Base-by-base conservation (phyloP, 2,329 filamentous ascomycete species). In the Fusarium sp. region DNA sequence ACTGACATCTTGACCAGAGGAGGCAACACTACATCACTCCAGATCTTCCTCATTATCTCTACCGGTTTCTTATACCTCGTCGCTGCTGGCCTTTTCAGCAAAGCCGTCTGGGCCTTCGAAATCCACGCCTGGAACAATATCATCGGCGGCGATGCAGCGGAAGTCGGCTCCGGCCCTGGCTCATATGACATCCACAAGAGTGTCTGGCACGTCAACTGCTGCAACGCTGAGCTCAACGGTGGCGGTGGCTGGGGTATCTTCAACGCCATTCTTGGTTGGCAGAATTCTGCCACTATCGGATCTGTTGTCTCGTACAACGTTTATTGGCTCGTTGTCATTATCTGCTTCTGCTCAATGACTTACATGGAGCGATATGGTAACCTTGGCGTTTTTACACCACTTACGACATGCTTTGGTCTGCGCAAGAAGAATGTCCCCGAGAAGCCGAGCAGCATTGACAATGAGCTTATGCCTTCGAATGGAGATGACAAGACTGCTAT, bases 91-190 rank as follows among this genome's bases (percentile, higher is more conserved):
- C 41, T 58, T 8, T 58, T 58, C 14, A 58, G 55, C n/a, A 58
- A 58, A 26, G 55, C 55, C 14, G 55, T 58, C 5, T 58, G 55
- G 55, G 31, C 41, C 4, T 58, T 58, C 4, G 55, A 58, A 8
- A 58, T 58, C 2, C 55, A 58, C 7, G 55, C 55, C n/a, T 58
- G 55, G 55, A 58, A 58, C 24, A 58, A 58, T n/a, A 49, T 58
- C 18, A 58, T 58, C 6, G 55, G 55, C 1, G 55, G 55, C 1
- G 55, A 58, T 28, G 55, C 55, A 0, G 41, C 55, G 0, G 55
- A 49, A 15, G 55, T 58, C 0, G 55, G 55, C 3, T 58, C 55
- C 6, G 55, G 55, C 0, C 55, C 55, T 14, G 55, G 55, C 1
- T 58, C 55, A 0, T 58, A 58, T 1, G 42, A 58, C 0, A 58